These are phyloP conservation scores for Epichloe typhina DNA, from an alignment of 2,329 filamentous ascomycete genomes.

Conservation along the genomic window DNA sequence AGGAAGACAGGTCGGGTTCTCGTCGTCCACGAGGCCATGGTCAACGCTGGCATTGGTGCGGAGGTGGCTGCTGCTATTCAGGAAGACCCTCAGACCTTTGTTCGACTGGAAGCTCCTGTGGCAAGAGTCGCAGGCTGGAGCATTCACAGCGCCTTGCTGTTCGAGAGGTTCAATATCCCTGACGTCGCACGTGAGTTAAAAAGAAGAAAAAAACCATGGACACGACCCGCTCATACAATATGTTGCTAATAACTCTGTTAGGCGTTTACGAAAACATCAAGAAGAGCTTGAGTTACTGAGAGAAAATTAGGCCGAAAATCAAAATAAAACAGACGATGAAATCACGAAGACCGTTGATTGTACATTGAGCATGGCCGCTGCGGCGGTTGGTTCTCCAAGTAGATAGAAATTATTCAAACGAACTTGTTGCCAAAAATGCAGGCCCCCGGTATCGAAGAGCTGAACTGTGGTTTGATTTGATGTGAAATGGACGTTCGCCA, in stretches of 20 bases:
- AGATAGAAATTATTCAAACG: not conserved
- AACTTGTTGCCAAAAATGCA: too few species aligned
- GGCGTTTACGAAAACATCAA: conserved; percentile 62
- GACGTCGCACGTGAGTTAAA: conserved; percentile 68
- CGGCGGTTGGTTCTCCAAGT: not conserved
- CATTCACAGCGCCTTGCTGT: conserved; percentile 67
- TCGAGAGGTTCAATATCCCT: conserved; percentile 69
- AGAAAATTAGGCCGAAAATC: not conserved
- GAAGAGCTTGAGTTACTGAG: conserved; percentile 49
- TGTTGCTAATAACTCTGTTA: conserved; percentile 16
- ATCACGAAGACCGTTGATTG: not conserved
- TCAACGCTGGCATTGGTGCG: conserved; percentile 78
- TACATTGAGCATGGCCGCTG: not conserved
- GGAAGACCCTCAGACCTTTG: conserved; percentile 61
- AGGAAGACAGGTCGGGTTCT: conserved; percentile 76
- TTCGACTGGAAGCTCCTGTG: conserved; percentile 74
- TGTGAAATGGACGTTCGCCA: not conserved
- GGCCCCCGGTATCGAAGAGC: too few species aligned
- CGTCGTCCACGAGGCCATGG: conserved; percentile 85
- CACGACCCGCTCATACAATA: not conserved
- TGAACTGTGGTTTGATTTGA: too few species aligned
- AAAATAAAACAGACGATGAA: not conserved
- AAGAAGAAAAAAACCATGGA: not conserved
- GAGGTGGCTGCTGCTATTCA: conserved; percentile 84
- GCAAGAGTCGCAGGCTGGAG: conserved; percentile 81